A percentile compares a stretch with the other conserved stretches of the same genome.
Evolutionary conservation across 345 rosid species (phyloP).

Genomic region (Stellera chamaejasme): DNA sequence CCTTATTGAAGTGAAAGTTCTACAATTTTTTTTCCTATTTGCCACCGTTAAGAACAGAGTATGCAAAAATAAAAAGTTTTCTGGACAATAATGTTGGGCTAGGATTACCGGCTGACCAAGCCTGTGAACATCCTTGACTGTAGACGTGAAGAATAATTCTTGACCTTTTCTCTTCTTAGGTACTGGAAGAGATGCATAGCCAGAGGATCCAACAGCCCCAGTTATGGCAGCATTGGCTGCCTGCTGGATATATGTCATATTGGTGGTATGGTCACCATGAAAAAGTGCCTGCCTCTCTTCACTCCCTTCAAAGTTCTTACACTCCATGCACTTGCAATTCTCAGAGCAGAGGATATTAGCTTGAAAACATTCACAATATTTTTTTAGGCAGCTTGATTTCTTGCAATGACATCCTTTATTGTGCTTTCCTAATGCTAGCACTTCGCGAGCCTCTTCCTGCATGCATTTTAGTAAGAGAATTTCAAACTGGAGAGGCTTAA

Average conservation of each 20-base stretch:
- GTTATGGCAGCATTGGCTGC: constrained; percentile 98
- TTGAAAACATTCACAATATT: constrained; percentile 93
- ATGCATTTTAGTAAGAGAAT: background rate
- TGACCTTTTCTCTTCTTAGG: constrained; percentile 76
- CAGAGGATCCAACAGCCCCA: constrained; percentile 94
- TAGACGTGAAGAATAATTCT: constrained; percentile 49
- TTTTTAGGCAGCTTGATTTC: constrained; percentile 90
- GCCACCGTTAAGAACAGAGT: too few relatives aligned
- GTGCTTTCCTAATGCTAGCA: constrained; percentile 62
- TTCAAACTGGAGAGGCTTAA: too few relatives aligned
- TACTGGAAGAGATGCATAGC: constrained; percentile 64
- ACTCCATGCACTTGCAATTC: constrained; percentile 86
- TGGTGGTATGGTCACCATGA: constrained; percentile 77
- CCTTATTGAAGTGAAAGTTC: too few relatives aligned
- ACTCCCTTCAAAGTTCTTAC: constrained; percentile 93
- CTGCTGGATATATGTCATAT: constrained; percentile 78
- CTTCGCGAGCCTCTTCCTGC: constrained; percentile 76
- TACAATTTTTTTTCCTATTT: too few relatives aligned
- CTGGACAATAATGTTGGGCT: background rate
- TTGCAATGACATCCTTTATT: constrained; percentile 97
- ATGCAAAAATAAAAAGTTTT: background rate
- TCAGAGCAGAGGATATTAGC: constrained; percentile 93
- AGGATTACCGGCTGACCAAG: constrained; percentile 54
- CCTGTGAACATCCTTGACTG: constrained; percentile 51
- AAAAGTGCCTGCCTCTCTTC: constrained; percentile 88